Evolutionary conservation across 352 stramenopile species (phyloP), one percentile per base, ranked within the genome.

Genomic region (Pythium aquatile): DNA sequence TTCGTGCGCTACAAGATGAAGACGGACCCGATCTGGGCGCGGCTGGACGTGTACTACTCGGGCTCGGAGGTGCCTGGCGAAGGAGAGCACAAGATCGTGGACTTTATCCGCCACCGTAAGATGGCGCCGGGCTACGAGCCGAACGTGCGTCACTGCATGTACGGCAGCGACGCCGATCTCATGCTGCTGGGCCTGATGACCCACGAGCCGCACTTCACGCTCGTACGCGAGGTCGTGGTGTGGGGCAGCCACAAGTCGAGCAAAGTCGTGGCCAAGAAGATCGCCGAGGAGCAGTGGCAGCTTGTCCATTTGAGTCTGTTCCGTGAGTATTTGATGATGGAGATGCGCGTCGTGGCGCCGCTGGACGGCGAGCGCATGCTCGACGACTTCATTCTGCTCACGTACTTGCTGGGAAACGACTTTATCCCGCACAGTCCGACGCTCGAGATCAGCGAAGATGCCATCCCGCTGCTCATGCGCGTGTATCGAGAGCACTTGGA

Each of bases 311-410:
- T 99, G 48, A 98, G 88, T 53, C 79, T 99, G 35, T 94, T 99
- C 61, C 76, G 98, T 51, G 96, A 99, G 76, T 99, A 99, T 74
- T 67, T 99, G 9, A 88, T 98, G 75, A 82, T 99, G 56, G 98
- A 99, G 76, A 98, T 99, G 79, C 77, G 69, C 13, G 84, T 90
- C 0, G 63, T 77, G 42, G 44, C 70, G 16, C 78, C 77, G 3
- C 51, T 90, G 2, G 74, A 88, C 61, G 81, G 81, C 24, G 98
- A 99, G 74, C 84, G 97, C 17, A 93, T 99, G 61, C 94, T 99
- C 64, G 98, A 99, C 77, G 98, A 99, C 73, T 99, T 99, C 74
- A 98, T 99, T 9, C 91, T 99, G 68, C 86, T 99, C 57, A 99
- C 97, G n/a, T 99, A 99, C 74, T 80, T 99, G 44, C 89, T 99